These are phyloP conservation scores for Ogataea pilisensis DNA, from an alignment of 805 yeast species.

Conservation along the genomic window DNA sequence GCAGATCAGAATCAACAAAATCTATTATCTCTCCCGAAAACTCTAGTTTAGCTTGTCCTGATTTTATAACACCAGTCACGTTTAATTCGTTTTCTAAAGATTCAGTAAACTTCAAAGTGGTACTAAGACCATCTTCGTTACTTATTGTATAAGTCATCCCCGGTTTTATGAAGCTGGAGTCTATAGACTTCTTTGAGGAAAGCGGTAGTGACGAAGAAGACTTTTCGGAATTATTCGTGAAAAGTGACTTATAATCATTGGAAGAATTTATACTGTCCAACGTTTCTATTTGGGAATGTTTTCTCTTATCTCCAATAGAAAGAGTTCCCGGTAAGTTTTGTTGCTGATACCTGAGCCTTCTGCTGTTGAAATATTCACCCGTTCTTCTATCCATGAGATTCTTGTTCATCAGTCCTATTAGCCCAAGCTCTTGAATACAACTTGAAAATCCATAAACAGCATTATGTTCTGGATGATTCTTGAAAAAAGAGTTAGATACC, in stretches of 20 bases:
- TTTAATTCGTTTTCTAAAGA: constrained; percentile 10
- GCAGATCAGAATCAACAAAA: constrained; percentile 27
- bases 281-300: too few relatives aligned
- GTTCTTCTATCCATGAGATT: constrained; percentile 19
- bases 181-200: too few relatives aligned
- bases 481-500: constrained; percentile 28
- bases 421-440: constrained; percentile 21
- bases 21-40: constrained; percentile 30
- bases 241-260: too few relatives aligned
- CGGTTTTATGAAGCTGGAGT: too few relatives aligned
- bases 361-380: too few relatives aligned
- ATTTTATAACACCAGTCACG: constrained; percentile 21
- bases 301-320: too few relatives aligned
- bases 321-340: too few relatives aligned
- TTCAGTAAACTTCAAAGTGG: constrained; percentile 21
- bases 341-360: too few relatives aligned
- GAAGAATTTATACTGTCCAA: too few relatives aligned
- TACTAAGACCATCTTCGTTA: constrained; percentile 8
- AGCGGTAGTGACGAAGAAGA: too few relatives aligned
- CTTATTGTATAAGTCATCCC: constrained; percentile 20
- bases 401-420: constrained; percentile 25
- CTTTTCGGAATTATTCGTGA: too few relatives aligned
- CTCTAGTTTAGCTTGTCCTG: constrained; percentile 15
- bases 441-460: constrained; percentile 11
- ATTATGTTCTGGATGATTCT: constrained; percentile 25